Percentiles rank a stretch among this genome's conserved stretches.
Conservation (phyloP, 176 grass and related monocot genomes). For the maize (Zea mays) region Zm-B73-REFERENCE-NAM-5.0 NC_050096.1:274449001-274449500, state of each 20-base stretch:
- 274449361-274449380: slow-evolving; percentile 76
- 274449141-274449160: slow-evolving; percentile 89
- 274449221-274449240: slow-evolving; percentile 59
- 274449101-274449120: slow-evolving; percentile 81
- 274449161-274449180: slow-evolving; percentile 93
- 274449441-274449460: slow-evolving; percentile 27
- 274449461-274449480: background rate
- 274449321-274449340: slow-evolving; percentile 85
- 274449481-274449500: slow-evolving; percentile 28
- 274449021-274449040: background rate
- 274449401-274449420: slow-evolving; percentile 68
- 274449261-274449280: slow-evolving; percentile 26
- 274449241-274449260: slow-evolving; percentile 16
- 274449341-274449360: slow-evolving; percentile 72
- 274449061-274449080: slow-evolving; percentile 22
- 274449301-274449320: slow-evolving; percentile 54
- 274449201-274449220: slow-evolving; percentile 79
- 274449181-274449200: slow-evolving; percentile 84
- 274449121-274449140: slow-evolving; percentile 78
- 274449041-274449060: slow-evolving; percentile 16
- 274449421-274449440: slow-evolving; percentile 69
- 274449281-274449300: slow-evolving; percentile 10
- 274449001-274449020: background rate
- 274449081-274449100: slow-evolving; percentile 79
- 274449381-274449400: slow-evolving; percentile 71